Base-by-base conservation (phyloP, 169 alveolate species). In the Babesia gibsoni region DNA sequence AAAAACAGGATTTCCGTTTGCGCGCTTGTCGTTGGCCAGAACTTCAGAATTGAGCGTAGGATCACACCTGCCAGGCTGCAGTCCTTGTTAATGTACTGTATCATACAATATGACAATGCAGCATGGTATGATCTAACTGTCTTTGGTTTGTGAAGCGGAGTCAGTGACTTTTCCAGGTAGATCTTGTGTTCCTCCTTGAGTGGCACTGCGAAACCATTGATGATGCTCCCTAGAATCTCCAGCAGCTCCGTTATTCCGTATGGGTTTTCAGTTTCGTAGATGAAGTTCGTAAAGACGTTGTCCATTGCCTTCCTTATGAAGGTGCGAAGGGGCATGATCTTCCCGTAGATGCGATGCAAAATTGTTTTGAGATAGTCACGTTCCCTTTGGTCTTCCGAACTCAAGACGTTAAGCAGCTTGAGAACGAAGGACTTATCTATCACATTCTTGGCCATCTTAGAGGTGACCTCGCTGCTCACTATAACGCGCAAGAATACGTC, bases 11-110 rank as follows among this genome's bases (percentile, higher is more conserved):
- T 91, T 88, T 96, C 98, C 74, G 95, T 96, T 32, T 94, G 93
- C 41, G 98, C 91, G 84, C 95, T 95, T 18, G 97, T 96, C 61
- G 93, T 92, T 18, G 99, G 99, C 99, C 99, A 97, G 88, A 91
- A 96, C 80, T 94, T 92, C 29, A 97, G 89, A 22, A 97, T 78
- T 10, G 75, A 52, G 49, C 18, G 39, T 33, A 79, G 57, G 29
- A 97, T 94, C 45, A 94, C 92, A 14, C 91, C 91, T 8, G 99
- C 96, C 35, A 97, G 84, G 37, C 97, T 90, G 29, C 96, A 93
- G 73, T 97, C 99, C 84, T 97, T 97, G 52, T 96, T 94, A 41
- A 97, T 82, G 89, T 94, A 94, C 75, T 95, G 96, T 83, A 95
- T 92, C 80, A 97, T 93, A 84, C 99, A 96, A 84, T 97, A 92